Evolutionary conservation across 169 alveolate genomes (phyloP), one percentile per base, ranked within the genome.

Genomic region (Theileria annulata): DNA sequence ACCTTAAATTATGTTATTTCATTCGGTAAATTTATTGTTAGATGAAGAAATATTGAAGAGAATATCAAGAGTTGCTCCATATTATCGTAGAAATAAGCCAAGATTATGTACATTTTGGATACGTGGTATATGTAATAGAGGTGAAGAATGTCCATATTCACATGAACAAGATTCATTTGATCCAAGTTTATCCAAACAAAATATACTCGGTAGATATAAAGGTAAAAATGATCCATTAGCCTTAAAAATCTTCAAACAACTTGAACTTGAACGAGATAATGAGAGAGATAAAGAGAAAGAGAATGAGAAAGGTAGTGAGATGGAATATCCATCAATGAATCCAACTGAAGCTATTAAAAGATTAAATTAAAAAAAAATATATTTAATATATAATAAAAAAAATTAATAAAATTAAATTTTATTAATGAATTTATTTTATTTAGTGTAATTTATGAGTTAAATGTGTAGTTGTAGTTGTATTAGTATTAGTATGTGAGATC

Each of bases 61-160:
- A 69, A 68, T 95, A 47, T 96, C 96, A 51, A 89, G 96, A 67
- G 81, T 86, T 15, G 90, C 91, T 48, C 96, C 97, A 17, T 93
- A 92, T 79, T 92, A 93, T 92, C 93, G 94, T 85, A 88, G 99
- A 79, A 96, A 97, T 84, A 90, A 92, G 87, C 96, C 98, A 31
- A 80, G 97, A 28, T 93, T 97, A n/a, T 96, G 99, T 76, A 89
- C 98, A 23, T 97, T 97, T 87, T 97, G 96, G 94, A 87, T 93
- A 3, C 93, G 94, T 77, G 97, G 97, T 56, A 93, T 89, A 37
- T 97, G 99, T 82, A 96, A 87, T 49, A 81, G 99, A 48, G 99
- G 99, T 0, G 97, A 90, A n/a, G 92, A 92, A 15, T 96, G 98
- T 74, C 98, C 98, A 25, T 96, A 94, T 74, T 83, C 91, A n/a